phyloP scores from a whole-genome alignment of 805 yeast species.

The Yarrowia deformans region DNA sequence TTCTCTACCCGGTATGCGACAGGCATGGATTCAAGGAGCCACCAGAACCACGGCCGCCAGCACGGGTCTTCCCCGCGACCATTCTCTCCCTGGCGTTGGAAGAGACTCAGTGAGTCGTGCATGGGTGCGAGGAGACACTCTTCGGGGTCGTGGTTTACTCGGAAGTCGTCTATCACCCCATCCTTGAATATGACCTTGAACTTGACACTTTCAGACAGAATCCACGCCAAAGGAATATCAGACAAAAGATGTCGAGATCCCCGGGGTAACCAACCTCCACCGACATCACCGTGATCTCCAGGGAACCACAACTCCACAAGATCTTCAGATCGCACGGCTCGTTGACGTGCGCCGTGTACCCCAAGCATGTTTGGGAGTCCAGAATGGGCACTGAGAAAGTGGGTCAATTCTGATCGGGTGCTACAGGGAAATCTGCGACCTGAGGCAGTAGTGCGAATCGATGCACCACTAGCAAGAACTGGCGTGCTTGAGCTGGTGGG shows the following conservation, averaged over 20 bases:
- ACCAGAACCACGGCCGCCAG: slow-evolving; percentile 35
- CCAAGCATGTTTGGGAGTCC: slow-evolving; percentile 7
- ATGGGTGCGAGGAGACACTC: slow-evolving; percentile 7
- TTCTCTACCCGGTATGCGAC: slow-evolving; percentile 29
- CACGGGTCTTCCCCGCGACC: slow-evolving; percentile 33
- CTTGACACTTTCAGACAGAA: slow-evolving; percentile 26
- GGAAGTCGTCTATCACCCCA: slow-evolving; percentile 12
- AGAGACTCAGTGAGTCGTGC: slow-evolving; percentile 22
- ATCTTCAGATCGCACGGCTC: slow-evolving; percentile 45
- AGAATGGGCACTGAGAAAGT: not conserved
- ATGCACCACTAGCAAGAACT: slow-evolving; percentile 1
- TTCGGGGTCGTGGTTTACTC: slow-evolving; percentile 12
- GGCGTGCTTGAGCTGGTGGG: slow-evolving; percentile 1
- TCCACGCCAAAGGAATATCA: slow-evolving; percentile 35
- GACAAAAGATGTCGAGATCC: not conserved
- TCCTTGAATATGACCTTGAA: slow-evolving; percentile 24
- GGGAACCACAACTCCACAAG: slow-evolving; percentile 67
- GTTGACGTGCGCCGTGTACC: not conserved
- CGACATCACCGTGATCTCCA: slow-evolving; percentile 71
- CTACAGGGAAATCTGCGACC: slow-evolving; percentile 6
- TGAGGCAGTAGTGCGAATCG: not conserved
- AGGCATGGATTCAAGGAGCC: slow-evolving; percentile 28
- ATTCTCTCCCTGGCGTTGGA: not conserved
- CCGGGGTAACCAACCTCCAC: slow-evolving; percentile 57
- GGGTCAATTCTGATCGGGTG: not conserved